Conservation (phyloP, 352 stramenopile genomes). For the Blastocystis sp. region DNA sequence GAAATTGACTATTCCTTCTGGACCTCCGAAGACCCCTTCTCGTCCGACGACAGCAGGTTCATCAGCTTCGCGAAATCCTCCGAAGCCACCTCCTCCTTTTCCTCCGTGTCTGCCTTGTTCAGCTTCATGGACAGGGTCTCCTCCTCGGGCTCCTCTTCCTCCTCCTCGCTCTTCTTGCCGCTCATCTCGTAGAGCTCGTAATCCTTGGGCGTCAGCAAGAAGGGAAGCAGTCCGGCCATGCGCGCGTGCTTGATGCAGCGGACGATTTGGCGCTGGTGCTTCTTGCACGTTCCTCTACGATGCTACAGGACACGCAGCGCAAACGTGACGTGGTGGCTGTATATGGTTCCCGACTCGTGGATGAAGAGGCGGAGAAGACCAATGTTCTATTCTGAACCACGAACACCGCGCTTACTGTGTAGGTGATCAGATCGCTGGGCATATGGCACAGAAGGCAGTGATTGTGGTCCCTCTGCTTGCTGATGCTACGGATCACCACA, state of each 20-base stretch:
- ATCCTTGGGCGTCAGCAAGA: slow-evolving; percentile 33
- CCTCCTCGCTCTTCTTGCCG: neutral
- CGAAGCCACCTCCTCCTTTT: slow-evolving; percentile 6
- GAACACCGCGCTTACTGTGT: neutral
- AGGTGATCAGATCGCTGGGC: slow-evolving; percentile 12
- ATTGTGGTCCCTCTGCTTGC: neutral
- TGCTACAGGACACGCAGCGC: neutral
- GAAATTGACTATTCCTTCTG: too few relatives aligned
- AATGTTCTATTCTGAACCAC: slow-evolving; percentile 7
- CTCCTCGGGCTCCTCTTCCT: neutral
- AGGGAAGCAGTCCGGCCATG: slow-evolving; percentile 57
- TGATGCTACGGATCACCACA: neutral
- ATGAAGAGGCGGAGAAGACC: slow-evolving; percentile 35
- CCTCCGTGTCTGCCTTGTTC: neutral
- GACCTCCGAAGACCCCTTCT: neutral
- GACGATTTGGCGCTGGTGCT: slow-evolving; percentile 33
- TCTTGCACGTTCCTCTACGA: slow-evolving; percentile 38
- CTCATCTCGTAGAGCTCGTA: neutral
- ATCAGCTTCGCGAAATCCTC: slow-evolving; percentile 62
- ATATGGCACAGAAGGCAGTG: slow-evolving; percentile 30
- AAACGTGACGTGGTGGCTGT: slow-evolving; percentile 56
- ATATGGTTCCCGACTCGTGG: slow-evolving; percentile 38
- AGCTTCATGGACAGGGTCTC: slow-evolving; percentile 7
- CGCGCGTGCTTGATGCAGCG: slow-evolving; percentile 66
- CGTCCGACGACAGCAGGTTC: slow-evolving; percentile 31